phyloP scores from a whole-genome alignment of 768 basidiomycete genomes.

The Xerocomus brunneocitrinus region DNA sequence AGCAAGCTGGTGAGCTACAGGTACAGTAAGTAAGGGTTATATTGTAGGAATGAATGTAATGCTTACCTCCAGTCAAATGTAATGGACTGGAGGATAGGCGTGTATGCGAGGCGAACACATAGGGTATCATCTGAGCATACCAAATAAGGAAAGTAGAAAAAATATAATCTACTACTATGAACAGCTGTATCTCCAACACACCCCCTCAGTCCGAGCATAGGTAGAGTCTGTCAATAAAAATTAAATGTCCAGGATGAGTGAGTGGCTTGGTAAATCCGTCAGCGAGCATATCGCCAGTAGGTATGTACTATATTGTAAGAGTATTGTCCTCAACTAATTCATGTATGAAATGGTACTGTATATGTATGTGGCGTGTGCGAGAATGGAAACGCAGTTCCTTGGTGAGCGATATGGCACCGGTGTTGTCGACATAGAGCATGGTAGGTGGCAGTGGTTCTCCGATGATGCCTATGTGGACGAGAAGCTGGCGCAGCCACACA shows the following conservation, averaged over 20 bases:
- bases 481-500: constrained; percentile 13
- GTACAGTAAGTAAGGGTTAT: too few species aligned
- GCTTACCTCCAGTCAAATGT: too few species aligned
- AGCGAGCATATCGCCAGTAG: constrained; percentile 33
- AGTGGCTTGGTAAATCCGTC: constrained; percentile 42
- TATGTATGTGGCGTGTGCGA: constrained; percentile 41
- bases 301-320: constrained; percentile 28
- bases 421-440: constrained; percentile 28
- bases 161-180: background rate
- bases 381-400: constrained; percentile 34
- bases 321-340: constrained; percentile 28
- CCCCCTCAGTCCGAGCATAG: background rate
- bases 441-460: background rate
- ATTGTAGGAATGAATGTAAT: too few species aligned
- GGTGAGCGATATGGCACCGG: constrained; percentile 32
- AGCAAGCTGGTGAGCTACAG: too few species aligned
- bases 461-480: background rate
- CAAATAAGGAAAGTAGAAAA: background rate
- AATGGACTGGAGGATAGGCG: too few species aligned
- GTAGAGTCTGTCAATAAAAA: background rate
- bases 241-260: background rate
- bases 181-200: background rate
- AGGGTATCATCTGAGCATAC: background rate
- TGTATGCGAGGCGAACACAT: too few species aligned
- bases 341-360: constrained; percentile 37